Percentiles rank a stretch among this genome's conserved stretches.
Conservation (phyloP, 176 grass and related monocot species). For the Oropetium thomaeum region DNA sequence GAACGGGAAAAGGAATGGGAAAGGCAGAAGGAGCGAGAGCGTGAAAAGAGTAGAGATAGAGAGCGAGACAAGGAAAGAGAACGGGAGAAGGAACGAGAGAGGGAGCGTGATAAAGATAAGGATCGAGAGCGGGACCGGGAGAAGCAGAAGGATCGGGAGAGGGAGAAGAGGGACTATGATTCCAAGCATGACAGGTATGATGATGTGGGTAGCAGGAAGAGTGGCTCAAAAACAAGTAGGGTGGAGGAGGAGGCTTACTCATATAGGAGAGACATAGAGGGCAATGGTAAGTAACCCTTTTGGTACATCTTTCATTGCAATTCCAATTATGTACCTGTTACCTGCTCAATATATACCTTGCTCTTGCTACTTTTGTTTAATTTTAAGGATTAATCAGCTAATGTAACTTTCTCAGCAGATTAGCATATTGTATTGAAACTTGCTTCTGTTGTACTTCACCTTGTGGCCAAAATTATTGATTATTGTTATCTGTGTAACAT, state of each 20-base stretch:
- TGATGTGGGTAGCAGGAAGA: constrained; percentile 63
- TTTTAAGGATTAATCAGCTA: constrained; percentile 2
- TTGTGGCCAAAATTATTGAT: neutral
- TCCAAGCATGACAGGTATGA: constrained; percentile 74
- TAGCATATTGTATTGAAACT: neutral
- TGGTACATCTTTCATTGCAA: constrained; percentile 13
- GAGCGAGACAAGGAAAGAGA: constrained; percentile 35
- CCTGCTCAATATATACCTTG: constrained; percentile 12
- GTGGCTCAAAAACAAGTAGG: constrained; percentile 45
- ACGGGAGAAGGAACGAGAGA: neutral
- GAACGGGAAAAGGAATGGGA: constrained; percentile 51
- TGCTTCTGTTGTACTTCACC: constrained; percentile 1
- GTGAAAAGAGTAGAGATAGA: constrained; percentile 26
- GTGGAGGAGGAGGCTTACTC: constrained; percentile 27
- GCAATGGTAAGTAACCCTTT: neutral
- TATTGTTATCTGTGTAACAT: neutral
- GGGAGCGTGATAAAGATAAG: constrained; percentile 35
- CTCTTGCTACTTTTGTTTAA: constrained; percentile 3
- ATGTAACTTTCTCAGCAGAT: neutral
- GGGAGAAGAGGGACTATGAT: constrained; percentile 69
- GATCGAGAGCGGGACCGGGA: constrained; percentile 48
- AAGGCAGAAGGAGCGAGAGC: constrained; percentile 50
- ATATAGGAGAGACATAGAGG: neutral
- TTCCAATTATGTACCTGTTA: constrained; percentile 1
- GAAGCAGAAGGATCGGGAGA: constrained; percentile 53